Base-by-base conservation (phyloP, 2,329 filamentous ascomycete species). In the Aspergillus sclerotialis region DNA sequence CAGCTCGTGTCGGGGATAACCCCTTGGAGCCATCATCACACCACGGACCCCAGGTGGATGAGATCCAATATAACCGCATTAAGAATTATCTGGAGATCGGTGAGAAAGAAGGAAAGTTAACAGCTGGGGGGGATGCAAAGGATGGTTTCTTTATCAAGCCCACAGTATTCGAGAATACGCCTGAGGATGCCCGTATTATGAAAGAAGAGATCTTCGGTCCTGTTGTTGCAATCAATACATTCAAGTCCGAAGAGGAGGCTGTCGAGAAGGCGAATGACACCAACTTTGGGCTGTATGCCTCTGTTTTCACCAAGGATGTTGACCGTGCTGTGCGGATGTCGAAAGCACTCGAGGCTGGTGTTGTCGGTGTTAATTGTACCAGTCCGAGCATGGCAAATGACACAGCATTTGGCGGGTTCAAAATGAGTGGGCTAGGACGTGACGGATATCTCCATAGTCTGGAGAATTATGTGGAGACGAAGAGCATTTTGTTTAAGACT, bases 81-180 rank as follows among this genome's bases (percentile, higher is more conserved):
- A 90, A 90, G 81, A 70, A 64, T 46, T 80, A 79, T 61, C 79
- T 83, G 51, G 65, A 87, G 56, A 67, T 73, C 39, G 80, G 79
- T 29, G 77, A 80, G 64, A 68, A 75, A 41, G 70, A 70, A 18
- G 80, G 79, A 46, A 76, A 75, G 32, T 56, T 90, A 42, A 76
- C 78, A 48, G 72, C 70, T 30, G 80, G 79, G 43, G 80, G 79
- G 47, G 80, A 82, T 59, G 84, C 84, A 33, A 64, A 73, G 50
- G 80, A 87, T 71, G 84, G 84, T 39, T 90, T 84, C 75, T 93
- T 92, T 70, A 87, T 93, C 64, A 72, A 89, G 70, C 86, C 86
- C 25, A 93, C 86, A 55, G 85, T 93, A 66, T 86, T 74, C 70
- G 80, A 76, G 64, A 77, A 84, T 52, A 82, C 90, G 44, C 75